Conservation (phyloP, 228 moss, liverwort and hornwort genomes). For the Sphagnum magellanicum region DNA sequence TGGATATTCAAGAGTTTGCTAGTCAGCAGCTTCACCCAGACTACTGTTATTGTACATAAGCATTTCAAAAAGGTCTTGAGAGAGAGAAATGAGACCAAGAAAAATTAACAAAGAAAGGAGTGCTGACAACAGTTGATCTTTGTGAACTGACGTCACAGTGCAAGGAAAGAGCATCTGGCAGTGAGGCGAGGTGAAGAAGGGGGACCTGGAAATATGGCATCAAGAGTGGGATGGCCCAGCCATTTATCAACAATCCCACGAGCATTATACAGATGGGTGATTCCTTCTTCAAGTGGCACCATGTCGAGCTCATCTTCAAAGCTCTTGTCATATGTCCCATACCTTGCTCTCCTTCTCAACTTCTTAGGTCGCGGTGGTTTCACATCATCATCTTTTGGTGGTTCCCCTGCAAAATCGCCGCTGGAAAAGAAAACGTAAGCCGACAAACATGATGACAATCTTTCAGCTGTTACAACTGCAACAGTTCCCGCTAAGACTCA, state of each 20-base stretch:
- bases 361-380: slow-evolving; percentile 64
- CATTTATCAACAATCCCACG: slow-evolving; percentile 89
- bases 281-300: slow-evolving; percentile 69
- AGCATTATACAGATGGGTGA: slow-evolving; percentile 81
- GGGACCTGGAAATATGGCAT: slow-evolving; percentile 86
- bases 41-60: not conserved
- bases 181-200: too few species aligned
- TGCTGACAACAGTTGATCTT: too few species aligned
- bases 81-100: not conserved
- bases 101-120: too few species aligned
- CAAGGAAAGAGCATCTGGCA: too few species aligned
- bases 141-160: too few species aligned
- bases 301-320: slow-evolving; percentile 91
- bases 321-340: slow-evolving; percentile 72
- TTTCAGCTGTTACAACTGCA: not conserved
- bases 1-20: not conserved
- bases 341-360: slow-evolving; percentile 62
- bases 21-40: not conserved
- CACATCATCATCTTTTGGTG: slow-evolving; percentile 45
- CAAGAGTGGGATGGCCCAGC: slow-evolving; percentile 84
- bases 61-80: not conserved
- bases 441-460: not conserved
- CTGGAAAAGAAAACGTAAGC: not conserved
- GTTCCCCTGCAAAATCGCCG: slow-evolving; percentile 22
- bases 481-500: not conserved